phyloP scores from a whole-genome alignment of 1,284 basidiomycete genomes.

The Boletus semigastroideus region DNA sequence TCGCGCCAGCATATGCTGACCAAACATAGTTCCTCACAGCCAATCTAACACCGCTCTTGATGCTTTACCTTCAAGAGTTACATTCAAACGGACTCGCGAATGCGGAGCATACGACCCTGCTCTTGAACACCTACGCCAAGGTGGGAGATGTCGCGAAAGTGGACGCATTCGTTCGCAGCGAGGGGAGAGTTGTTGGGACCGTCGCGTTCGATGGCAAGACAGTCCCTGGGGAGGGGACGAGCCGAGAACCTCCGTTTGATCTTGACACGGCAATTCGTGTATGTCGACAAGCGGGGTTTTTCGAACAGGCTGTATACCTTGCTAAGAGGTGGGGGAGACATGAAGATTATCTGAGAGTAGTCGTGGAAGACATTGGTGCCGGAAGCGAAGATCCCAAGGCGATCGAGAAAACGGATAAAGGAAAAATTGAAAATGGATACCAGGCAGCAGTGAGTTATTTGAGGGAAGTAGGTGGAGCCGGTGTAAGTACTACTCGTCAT shows the following conservation, averaged over 20 bases:
- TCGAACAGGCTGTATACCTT: conserved; percentile 91
- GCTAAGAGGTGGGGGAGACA: conserved; percentile 90
- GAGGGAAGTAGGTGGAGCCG: conserved; percentile 71
- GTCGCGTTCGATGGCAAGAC: conserved; percentile 24
- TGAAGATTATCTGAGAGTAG: conserved; percentile 91
- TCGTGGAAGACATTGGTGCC: conserved; percentile 84
- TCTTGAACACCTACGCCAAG: conserved; percentile 97
- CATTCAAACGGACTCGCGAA: conserved; percentile 90
- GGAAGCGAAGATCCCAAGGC: conserved; percentile 37
- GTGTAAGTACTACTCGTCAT: conserved; percentile 50
- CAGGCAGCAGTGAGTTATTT: conserved; percentile 83
- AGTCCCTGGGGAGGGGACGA: conserved; percentile 35
- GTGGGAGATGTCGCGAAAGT: conserved; percentile 88
- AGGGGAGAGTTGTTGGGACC: conserved; percentile 45
- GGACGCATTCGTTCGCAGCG: conserved; percentile 90
- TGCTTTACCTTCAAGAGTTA: conserved; percentile 93
- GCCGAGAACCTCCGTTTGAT: conserved; percentile 88
- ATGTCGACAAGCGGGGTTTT: conserved; percentile 95
- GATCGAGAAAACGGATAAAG: conserved; percentile 20
- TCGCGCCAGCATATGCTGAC: conserved; percentile 5
- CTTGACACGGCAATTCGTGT: conserved; percentile 96
- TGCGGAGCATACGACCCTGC: conserved; percentile 93
- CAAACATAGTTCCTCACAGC: conserved; percentile 85
- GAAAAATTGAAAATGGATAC: conserved; percentile 41
- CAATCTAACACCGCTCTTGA: conserved; percentile 92